These are phyloP conservation scores for Salix purpurea DNA, from an alignment of 345 rosid species.

Conservation along the genomic window DNA sequence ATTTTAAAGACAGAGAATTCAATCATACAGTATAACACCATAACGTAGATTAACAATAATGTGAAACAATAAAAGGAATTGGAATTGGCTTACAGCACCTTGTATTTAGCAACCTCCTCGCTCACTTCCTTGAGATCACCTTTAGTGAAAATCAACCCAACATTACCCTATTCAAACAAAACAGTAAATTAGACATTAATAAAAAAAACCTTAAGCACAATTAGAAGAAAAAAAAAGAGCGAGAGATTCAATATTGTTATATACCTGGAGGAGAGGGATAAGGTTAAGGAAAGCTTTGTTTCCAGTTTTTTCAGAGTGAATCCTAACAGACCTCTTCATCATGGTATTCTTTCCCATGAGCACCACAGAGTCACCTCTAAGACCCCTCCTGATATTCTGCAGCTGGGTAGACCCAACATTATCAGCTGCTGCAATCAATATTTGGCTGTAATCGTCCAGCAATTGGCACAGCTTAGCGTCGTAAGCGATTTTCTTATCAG, in stretches of 20 bases:
- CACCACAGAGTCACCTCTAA: conserved; percentile 79
- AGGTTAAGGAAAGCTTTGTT: conserved; percentile 54
- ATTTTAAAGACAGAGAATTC: neutral
- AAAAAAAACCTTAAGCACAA: neutral
- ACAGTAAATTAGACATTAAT: neutral
- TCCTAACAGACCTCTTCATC: conserved; percentile 85
- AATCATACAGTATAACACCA: neutral
- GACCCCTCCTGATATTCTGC: conserved; percentile 76
- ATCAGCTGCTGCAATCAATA: conserved; percentile 70
- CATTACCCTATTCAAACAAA: conserved; percentile 60
- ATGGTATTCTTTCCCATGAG: conserved; percentile 96
- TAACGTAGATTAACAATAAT: neutral
- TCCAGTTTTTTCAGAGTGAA: conserved; percentile 74
- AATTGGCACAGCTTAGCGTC: conserved; percentile 76
- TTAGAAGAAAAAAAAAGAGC: neutral
- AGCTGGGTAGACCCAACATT: conserved; percentile 94
- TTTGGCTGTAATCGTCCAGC: conserved; percentile 75
- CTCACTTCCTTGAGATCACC: conserved; percentile 98
- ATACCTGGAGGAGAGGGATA: conserved; percentile 68
- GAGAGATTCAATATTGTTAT: neutral
- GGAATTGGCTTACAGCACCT: conserved; percentile 36
- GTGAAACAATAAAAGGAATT: neutral
- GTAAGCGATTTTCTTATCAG: conserved; percentile 74
- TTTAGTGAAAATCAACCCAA: conserved; percentile 90
- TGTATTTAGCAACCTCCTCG: conserved; percentile 89